phyloP scores from a whole-genome alignment of 1,139 yeast genomes.

The Blastobotrys serpentis region DNA sequence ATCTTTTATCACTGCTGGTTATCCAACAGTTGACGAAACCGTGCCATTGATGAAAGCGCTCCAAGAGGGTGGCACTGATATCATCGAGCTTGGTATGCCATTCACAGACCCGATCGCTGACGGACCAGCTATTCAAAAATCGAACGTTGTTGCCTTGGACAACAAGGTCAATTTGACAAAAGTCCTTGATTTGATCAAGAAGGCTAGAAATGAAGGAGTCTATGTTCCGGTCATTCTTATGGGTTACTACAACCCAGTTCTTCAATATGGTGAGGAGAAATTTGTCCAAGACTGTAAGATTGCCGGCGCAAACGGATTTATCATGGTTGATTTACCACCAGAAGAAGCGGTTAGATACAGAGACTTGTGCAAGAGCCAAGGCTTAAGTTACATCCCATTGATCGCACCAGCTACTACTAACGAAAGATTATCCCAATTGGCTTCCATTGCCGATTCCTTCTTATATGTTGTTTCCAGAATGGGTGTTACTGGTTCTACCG shows the following conservation, averaged over 20 bases:
- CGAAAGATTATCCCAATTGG: constrained; percentile 73
- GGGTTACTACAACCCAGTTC: constrained; percentile 97
- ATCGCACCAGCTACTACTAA: constrained; percentile 97
- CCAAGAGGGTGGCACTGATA: constrained; percentile 94
- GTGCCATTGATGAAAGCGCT: constrained; percentile 80
- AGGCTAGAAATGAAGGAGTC: constrained; percentile 81
- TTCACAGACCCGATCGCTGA: constrained; percentile 99
- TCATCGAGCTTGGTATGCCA: constrained; percentile 93
- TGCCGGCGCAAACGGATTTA: constrained; percentile 94
- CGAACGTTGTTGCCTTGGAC: constrained; percentile 68
- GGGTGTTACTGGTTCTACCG: constrained; percentile 95
- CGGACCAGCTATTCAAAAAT: constrained; percentile 92
- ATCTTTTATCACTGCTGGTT: constrained; percentile 93
- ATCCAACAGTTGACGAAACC: constrained; percentile 84
- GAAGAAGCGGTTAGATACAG: constrained; percentile 93
- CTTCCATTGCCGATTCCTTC: constrained; percentile 88
- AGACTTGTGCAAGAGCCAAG: constrained; percentile 62
- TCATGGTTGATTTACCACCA: constrained; percentile 94
- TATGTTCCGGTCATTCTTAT: constrained; percentile 84
- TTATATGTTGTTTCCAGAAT: constrained; percentile 93
- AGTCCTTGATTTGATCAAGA: constrained; percentile 65
- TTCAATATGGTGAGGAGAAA: constrained; percentile 84
- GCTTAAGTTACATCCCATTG: constrained; percentile 82
- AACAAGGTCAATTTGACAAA: constrained; percentile 74
- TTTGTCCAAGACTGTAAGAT: constrained; percentile 71